Conservation (phyloP, 495 filamentous ascomycete genomes). For the Talaromyces ruber region DNA sequence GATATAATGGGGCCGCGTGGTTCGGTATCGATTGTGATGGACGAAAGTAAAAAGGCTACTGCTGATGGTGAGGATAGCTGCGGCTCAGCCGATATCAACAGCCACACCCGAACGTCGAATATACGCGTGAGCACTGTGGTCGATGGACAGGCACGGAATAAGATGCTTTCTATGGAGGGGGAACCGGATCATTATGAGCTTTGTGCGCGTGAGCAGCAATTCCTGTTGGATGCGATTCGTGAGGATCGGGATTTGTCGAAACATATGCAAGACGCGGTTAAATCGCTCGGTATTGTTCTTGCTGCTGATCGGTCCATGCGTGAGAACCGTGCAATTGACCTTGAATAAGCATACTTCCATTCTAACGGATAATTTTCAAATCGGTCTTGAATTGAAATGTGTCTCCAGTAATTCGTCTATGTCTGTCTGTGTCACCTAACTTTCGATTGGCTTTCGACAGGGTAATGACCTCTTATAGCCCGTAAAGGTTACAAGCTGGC, state of each 20-base stretch:
- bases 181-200: conserved; percentile 10
- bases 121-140: conserved; percentile 8
- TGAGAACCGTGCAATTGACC: conserved; percentile 10
- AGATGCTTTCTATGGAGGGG: conserved; percentile 9
- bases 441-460: too few relatives aligned
- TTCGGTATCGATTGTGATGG: conserved; percentile 12
- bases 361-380: too few relatives aligned
- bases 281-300: conserved; percentile 8
- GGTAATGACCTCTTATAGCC: too few relatives aligned
- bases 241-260: conserved; percentile 6
- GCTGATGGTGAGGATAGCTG: background rate
- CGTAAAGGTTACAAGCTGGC: too few relatives aligned
- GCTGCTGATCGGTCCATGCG: conserved; percentile 11
- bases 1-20: conserved; percentile 9
- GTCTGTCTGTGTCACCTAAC: too few relatives aligned
- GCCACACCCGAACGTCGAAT: conserved; percentile 9
- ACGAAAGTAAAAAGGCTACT: background rate
- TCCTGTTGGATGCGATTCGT: conserved; percentile 10
- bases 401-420: too few relatives aligned
- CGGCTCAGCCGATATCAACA: conserved; percentile 8
- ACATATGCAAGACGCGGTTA: conserved; percentile 11
- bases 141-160: conserved; percentile 6
- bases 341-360: background rate
- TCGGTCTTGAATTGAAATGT: too few relatives aligned
- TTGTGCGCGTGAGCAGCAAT: conserved; percentile 12